Percentiles rank a stretch among this genome's conserved stretches.
Evolutionary conservation across 2,329 filamentous ascomycete species (phyloP).

Genomic region (Calonectria fujianensis): DNA sequence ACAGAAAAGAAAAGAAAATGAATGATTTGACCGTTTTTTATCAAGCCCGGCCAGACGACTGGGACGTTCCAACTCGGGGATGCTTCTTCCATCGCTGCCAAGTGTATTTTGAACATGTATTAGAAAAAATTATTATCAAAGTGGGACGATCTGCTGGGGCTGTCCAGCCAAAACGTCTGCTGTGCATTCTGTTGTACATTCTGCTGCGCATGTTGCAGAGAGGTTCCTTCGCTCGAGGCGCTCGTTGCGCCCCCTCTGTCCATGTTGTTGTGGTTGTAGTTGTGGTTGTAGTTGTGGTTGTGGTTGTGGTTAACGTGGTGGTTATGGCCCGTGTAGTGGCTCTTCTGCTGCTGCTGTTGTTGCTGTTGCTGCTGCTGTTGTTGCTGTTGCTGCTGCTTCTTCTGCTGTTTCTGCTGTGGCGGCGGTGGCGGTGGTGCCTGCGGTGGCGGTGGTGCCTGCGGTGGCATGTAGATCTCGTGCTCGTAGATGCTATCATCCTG

Average conservation of each 20-base stretch:
- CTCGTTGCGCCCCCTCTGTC: background rate
- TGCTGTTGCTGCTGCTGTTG: no score
- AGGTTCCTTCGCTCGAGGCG: background rate
- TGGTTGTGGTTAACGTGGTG: background rate
- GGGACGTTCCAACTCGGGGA: background rate
- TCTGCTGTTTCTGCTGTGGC: no score
- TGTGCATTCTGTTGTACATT: background rate
- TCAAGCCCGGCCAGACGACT: background rate
- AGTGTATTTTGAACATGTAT: background rate
- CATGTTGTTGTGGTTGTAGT: background rate
- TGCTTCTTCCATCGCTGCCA: background rate
- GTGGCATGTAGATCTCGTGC: background rate
- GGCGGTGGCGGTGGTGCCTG: no score
- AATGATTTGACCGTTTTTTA: background rate
- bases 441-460: no score
- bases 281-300: background rate
- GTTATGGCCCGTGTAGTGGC: background rate
- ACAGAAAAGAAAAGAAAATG: background rate
- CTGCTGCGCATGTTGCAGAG: background rate
- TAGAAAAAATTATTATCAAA: slow-evolving; percentile 23
- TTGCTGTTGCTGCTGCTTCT: no score
- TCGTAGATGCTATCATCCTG: background rate
- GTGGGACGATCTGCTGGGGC: slow-evolving; percentile 1
- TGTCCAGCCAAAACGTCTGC: slow-evolving; percentile 1
- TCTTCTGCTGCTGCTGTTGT: background rate